A percentile compares a stretch with the other conserved stretches of the same genome.
phyloP scores from a whole-genome alignment of 768 basidiomycete species.

The Panaeolus papilionaceus region DNA sequence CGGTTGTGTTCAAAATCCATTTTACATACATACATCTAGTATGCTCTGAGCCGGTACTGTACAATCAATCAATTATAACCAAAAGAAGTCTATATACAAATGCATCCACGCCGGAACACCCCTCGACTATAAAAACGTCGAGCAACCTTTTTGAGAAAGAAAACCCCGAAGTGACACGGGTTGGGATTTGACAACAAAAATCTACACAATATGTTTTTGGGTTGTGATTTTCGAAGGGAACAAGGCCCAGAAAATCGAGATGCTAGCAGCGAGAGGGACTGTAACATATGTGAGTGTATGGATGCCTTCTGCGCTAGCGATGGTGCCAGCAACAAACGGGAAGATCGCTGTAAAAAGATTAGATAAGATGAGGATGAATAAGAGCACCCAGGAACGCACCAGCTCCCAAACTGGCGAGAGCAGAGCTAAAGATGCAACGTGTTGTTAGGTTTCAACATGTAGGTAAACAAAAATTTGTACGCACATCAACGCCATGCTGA shows the following conservation, averaged over 20 bases:
- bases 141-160: no score
- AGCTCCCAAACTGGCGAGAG: constrained; percentile 50
- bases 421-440: constrained; percentile 39
- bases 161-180: no score
- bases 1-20: no score
- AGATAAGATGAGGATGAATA: neutral
- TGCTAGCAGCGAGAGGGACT: constrained; percentile 42
- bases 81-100: no score
- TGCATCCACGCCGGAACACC: no score
- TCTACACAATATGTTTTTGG: neutral
- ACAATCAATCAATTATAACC: no score
- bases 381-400: constrained; percentile 36
- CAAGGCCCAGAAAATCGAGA: constrained; percentile 47
- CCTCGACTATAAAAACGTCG: no score
- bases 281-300: constrained; percentile 49
- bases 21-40: no score
- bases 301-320: constrained; percentile 45
- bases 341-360: constrained; percentile 45
- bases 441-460: constrained; percentile 3
- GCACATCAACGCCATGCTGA: constrained; percentile 54
- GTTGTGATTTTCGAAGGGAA: constrained; percentile 29
- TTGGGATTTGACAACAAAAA: no score
- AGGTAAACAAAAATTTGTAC: constrained; percentile 33
- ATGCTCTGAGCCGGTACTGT: no score
- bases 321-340: constrained; percentile 53